phyloP scores from a whole-genome alignment of 768 basidiomycete genomes.

The Lactarius quietus region DNA sequence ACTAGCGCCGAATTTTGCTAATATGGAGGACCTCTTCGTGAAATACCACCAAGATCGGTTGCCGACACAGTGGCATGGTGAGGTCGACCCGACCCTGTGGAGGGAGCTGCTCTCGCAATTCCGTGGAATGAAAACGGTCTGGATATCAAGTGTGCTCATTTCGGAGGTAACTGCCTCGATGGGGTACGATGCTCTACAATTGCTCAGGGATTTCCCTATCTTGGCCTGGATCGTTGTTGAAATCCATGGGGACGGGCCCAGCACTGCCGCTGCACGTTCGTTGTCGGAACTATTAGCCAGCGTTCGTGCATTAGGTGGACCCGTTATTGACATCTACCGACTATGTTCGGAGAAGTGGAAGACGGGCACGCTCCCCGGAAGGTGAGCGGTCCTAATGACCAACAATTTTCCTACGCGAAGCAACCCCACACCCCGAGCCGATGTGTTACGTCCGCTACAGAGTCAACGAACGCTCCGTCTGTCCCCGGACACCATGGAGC shows the following conservation, averaged over 20 bases:
- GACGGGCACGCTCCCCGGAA: not conserved
- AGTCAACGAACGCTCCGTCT: not conserved
- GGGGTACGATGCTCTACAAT: not conserved
- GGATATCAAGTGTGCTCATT: constrained; percentile 8
- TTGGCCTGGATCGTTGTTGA: constrained; percentile 6
- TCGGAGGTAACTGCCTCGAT: not conserved
- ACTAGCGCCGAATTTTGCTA: not conserved
- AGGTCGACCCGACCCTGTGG: constrained; percentile 4
- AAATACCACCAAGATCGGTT: constrained; percentile 1
- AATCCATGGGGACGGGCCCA: not conserved
- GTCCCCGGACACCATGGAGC: not conserved
- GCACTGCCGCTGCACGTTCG: not conserved
- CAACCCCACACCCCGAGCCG: not conserved
- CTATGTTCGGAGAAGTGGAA: constrained; percentile 8
- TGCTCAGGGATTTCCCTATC: not conserved
- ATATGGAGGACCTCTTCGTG: constrained; percentile 4
- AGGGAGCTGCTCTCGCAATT: not conserved
- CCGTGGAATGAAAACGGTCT: constrained; percentile 1
- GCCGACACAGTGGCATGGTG: not conserved
- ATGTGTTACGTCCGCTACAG: not conserved
- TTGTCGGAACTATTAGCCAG: not conserved
- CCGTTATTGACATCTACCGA: constrained; percentile 2
- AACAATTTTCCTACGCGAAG: not conserved
- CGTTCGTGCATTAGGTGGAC: not conserved
- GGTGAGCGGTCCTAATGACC: not conserved